A percentile compares a stretch with the other conserved stretches of the same genome.
Conservation (phyloP, 768 basidiomycete genomes). For the Mycena belliarum region DNA sequence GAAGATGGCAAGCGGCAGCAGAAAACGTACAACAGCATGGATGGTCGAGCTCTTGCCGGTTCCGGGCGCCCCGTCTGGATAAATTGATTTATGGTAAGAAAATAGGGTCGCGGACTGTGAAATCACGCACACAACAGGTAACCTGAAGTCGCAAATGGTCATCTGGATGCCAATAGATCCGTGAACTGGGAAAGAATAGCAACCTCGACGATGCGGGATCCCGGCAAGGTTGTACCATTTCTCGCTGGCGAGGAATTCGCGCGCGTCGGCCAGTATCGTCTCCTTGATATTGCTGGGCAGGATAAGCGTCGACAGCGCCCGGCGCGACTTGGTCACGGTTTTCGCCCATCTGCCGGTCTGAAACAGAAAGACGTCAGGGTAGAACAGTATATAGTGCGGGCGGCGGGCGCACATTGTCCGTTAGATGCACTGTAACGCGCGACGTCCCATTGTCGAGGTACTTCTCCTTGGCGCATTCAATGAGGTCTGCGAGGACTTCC, state of each 20-base stretch:
- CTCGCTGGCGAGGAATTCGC: constrained; percentile 6
- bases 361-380: not conserved
- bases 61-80: constrained; percentile 5
- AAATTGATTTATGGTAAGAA: not conserved
- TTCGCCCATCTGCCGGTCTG: constrained; percentile 8
- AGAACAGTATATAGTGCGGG: too few relatives aligned
- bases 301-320: constrained; percentile 7
- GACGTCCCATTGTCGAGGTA: constrained; percentile 5
- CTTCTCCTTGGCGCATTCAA: constrained; percentile 4
- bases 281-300: constrained; percentile 9
- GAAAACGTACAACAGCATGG: not conserved
- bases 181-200: not conserved
- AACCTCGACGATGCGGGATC: constrained; percentile 12
- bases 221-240: constrained; percentile 13
- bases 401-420: not conserved
- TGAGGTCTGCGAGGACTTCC: constrained; percentile 11
- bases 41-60: constrained; percentile 17
- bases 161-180: too few relatives aligned
- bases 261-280: constrained; percentile 7
- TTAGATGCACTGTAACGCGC: constrained; percentile 1
- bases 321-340: not conserved
- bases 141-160: not conserved
- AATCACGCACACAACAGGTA: not conserved
- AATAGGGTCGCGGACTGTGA: not conserved
- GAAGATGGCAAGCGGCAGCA: too few relatives aligned